Evolutionary conservation across 768 basidiomycete species (phyloP), one percentile per base, ranked within the genome.

Genomic region (Cystobasidium ongulense): DNA sequence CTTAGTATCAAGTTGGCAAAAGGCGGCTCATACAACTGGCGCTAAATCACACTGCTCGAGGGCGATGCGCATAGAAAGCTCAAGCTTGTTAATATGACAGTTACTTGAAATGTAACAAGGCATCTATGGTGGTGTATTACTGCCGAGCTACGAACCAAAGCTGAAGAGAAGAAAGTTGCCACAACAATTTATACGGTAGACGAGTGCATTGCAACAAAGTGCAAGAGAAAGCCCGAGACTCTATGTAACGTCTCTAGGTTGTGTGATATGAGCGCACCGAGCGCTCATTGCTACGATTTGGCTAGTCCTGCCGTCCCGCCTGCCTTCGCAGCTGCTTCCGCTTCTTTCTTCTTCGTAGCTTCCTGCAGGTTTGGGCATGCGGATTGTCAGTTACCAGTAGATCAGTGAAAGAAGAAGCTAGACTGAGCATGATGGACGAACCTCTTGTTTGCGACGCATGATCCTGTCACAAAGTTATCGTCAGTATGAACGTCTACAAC

Each of bases 271-370:
- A 59, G 33, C 29, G 57, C 25, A 35, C 25, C 57, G 2, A 23
- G 25, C 57, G 33, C 57, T 27, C 57, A 59, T 59, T 29, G 57
- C 23, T 59, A 59, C 25, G 57, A 59, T 15, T 11, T 21, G 8
- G 29, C 29, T 23, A 11, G 11, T 29, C 15, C 57, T 10, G 27
- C 57, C 5, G 21, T 21, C 46, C 57, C 63, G 33, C 15, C 63
- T 35, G 33, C 63, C 38, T 43, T 43, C 10, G 36, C 63, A 25
- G 63, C 63, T 15, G 31, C 57, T 31, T 27, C 63, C 29, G 57
- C 57, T 61, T 61, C 57, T 61, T 38, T 43, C 38, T 64, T 64
- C 63, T 64, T 64, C 23, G 63, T 36, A 38, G 35, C 63, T 64
- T 38, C 63, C 41, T 64, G 35, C n/a, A 27, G 11, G 29, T 59